phyloP scores from a whole-genome alignment of 177 flowering plant species.

The Viscum album region DNA sequence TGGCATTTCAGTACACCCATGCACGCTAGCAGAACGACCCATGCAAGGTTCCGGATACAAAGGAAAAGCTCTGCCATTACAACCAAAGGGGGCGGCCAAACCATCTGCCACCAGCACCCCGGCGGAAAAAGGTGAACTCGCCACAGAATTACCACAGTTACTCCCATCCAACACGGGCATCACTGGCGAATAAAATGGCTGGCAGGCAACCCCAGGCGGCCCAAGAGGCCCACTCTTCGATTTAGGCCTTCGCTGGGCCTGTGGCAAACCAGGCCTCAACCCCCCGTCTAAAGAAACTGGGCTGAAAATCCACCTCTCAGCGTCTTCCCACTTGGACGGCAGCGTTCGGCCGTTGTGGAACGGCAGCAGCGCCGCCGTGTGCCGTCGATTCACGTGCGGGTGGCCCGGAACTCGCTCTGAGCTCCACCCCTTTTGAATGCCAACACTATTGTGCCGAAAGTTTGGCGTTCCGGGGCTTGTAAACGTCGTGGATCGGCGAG shows the following conservation, averaged over 20 bases:
- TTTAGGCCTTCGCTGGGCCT: constrained; percentile 56
- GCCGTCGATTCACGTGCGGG: constrained; percentile 29
- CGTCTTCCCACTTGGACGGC: constrained; percentile 99
- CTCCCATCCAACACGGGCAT: constrained; percentile 41
- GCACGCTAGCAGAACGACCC: background rate
- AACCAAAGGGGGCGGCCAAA: constrained; percentile 24
- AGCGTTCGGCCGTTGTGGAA: constrained; percentile 54
- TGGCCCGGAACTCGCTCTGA: constrained; percentile 76
- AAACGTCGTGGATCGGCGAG: constrained; percentile 36
- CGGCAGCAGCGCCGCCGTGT: constrained; percentile 34
- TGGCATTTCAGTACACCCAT: background rate
- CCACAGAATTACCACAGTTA: constrained; percentile 30
- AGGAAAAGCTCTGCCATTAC: constrained; percentile 10
- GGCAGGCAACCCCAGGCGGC: constrained; percentile 61
- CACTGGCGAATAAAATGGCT: constrained; percentile 56
- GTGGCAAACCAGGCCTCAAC: constrained; percentile 29
- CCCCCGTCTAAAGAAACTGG: constrained; percentile 48
- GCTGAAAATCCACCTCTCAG: constrained; percentile 96
- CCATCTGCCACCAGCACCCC: constrained; percentile 45
- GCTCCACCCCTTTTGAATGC: constrained; percentile 79
- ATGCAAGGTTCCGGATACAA: background rate
- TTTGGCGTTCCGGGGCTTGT: constrained; percentile 80
- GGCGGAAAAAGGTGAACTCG: constrained; percentile 52
- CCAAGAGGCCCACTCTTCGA: constrained; percentile 96
- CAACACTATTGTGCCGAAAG: constrained; percentile 32